Percentiles rank a stretch among this genome's conserved stretches.
Evolutionary conservation across 176 grass and related monocot species (phyloP).

Genomic region (Carex myosuroides): DNA sequence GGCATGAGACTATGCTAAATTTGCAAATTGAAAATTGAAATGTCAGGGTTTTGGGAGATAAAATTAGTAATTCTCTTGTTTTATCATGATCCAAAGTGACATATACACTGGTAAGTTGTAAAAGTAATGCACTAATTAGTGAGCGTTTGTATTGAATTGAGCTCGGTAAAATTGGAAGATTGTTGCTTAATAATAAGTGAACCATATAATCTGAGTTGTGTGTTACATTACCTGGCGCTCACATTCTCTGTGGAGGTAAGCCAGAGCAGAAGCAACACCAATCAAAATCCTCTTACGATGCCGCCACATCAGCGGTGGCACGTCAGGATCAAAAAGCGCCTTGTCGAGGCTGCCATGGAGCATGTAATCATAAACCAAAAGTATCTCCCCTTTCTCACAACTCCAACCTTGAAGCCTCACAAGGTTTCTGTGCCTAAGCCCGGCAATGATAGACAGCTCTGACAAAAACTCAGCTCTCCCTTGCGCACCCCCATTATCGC

Average conservation of each 20-base stretch:
- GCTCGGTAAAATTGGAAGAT: no score
- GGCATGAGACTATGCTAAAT: neutral
- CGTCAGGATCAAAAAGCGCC: conserved; percentile 46
- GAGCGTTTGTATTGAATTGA: neutral
- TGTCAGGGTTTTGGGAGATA: neutral
- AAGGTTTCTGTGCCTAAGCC: conserved; percentile 90
- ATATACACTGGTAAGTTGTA: neutral
- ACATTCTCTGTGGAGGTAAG: conserved; percentile 92
- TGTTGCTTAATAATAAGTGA: neutral
- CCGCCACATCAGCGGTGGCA: conserved; percentile 46
- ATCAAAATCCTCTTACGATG: conserved; percentile 60
- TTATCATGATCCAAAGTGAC: neutral
- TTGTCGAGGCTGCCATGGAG: conserved; percentile 89
- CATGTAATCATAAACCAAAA: conserved; percentile 98
- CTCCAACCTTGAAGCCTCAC: conserved; percentile 88
- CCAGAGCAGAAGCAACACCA: conserved; percentile 78
- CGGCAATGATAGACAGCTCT: conserved; percentile 91
- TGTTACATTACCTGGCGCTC: conserved; percentile 44
- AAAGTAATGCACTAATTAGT: neutral
- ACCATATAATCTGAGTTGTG: neutral
- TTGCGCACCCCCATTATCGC: conserved; percentile 23
- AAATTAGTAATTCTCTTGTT: neutral
- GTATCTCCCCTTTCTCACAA: conserved; percentile 85
- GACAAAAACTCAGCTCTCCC: conserved; percentile 80
- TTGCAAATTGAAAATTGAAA: neutral